These are phyloP conservation scores for Juglanconis sp. DNA, from an alignment of 2,329 filamentous ascomycete genomes.

Conservation along the genomic window DNA sequence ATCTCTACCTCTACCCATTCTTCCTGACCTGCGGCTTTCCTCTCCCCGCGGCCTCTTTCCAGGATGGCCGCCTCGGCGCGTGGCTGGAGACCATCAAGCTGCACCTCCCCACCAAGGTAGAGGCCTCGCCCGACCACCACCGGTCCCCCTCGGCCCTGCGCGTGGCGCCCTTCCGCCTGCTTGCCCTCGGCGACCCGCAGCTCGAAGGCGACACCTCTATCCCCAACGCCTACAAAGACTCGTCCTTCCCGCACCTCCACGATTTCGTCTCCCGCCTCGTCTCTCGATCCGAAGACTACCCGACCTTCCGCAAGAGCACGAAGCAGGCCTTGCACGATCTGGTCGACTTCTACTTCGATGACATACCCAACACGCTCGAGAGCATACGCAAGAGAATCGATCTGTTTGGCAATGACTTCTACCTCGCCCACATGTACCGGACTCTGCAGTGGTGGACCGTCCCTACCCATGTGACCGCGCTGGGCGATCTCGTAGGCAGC, in stretches of 20 bases:
- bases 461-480: conserved; percentile 82
- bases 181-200: conserved; percentile 88
- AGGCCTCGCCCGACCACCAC: conserved; percentile 22
- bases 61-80: conserved; percentile 23
- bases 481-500: conserved; percentile 89
- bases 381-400: conserved; percentile 78
- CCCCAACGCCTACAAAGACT: conserved; percentile 49
- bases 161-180: conserved; percentile 75
- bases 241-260: conserved; percentile 52
- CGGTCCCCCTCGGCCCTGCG: conserved; percentile 21
- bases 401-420: conserved; percentile 89
- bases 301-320: conserved; percentile 48
- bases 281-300: conserved; percentile 19
- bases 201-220: conserved; percentile 89
- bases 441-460: conserved; percentile 77
- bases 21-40: conserved; percentile 82
- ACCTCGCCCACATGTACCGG: conserved; percentile 88
- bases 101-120: conserved; percentile 32
- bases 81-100: conserved; percentile 39
- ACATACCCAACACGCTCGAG: conserved; percentile 64
- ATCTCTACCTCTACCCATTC: conserved; percentile 84
- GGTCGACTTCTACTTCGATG: conserved; percentile 61
- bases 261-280: conserved; percentile 43
- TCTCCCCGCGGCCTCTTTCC: conserved; percentile 27
- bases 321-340: conserved; percentile 55